These are phyloP conservation scores for Pseudovirgaria hyperparasitica DNA, from an alignment of 2,329 filamentous ascomycete genomes.

Conservation along the genomic window DNA sequence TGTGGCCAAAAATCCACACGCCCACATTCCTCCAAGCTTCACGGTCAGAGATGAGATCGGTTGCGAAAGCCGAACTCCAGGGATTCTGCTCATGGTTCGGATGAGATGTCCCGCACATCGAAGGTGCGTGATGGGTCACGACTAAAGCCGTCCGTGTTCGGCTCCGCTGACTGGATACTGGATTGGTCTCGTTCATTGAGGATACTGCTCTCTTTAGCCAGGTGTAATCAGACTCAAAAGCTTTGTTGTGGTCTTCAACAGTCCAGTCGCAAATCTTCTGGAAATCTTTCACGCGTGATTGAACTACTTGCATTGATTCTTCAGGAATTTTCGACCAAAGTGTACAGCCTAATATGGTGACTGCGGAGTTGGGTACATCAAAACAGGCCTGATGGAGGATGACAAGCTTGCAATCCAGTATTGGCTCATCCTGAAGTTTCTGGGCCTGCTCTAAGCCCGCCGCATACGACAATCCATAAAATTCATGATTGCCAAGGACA, in stretches of 20 bases:
- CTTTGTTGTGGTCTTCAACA: constrained; percentile 34
- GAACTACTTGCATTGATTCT: constrained; percentile 26
- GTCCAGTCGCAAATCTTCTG: constrained; percentile 41
- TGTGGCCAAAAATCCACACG: constrained; percentile 34
- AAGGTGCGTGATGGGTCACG: constrained; percentile 46
- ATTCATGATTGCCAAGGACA: constrained; percentile 16
- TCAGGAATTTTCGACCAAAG: constrained; percentile 41
- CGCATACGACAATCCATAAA: constrained; percentile 13
- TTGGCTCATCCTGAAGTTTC: constrained; percentile 15
- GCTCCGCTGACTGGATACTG: constrained; percentile 2
- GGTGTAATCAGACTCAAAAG: constrained; percentile 33
- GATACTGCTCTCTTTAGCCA: constrained; percentile 35
- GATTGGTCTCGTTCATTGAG: constrained; percentile 5
- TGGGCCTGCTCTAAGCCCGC: constrained; percentile 14
- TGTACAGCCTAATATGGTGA: constrained; percentile 46
- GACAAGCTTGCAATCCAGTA: constrained; percentile 23
- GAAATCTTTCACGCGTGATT: constrained; percentile 40
- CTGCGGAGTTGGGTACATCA: constrained; percentile 25
- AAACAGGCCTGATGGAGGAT: constrained; percentile 33
- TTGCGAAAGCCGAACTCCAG: constrained; percentile 40
- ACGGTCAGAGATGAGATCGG: constrained; percentile 33
- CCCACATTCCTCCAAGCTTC: constrained; percentile 31
- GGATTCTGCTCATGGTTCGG: constrained; percentile 36
- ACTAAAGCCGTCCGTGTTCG: constrained; percentile 28
- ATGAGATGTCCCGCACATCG: constrained; percentile 33